A percentile compares a stretch with the other conserved stretches of the same genome.
These are phyloP conservation scores for Penicillium vulpinum DNA, from an alignment of 2,329 filamentous ascomycete species.

Conservation along the genomic window DNA sequence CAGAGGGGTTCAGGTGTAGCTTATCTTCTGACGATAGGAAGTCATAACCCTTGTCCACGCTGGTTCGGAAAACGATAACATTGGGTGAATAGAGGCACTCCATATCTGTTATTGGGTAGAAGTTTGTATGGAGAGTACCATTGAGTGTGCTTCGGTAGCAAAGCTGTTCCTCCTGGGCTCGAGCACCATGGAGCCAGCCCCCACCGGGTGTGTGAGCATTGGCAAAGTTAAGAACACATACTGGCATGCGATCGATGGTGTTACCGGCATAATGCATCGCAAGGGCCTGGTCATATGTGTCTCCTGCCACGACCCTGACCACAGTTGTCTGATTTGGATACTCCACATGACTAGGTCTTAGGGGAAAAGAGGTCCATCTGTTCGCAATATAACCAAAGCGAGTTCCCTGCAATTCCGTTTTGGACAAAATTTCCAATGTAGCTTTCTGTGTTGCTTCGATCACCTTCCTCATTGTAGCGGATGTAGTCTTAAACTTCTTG, in stretches of 20 bases:
- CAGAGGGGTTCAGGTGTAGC: slow-evolving; percentile 13
- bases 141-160: slow-evolving; percentile 60
- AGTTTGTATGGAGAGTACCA: slow-evolving; percentile 40
- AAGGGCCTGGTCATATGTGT: slow-evolving; percentile 60
- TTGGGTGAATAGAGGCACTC: slow-evolving; percentile 61
- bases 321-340: slow-evolving; percentile 40
- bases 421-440: background rate
- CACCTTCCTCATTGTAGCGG: background rate
- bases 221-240: slow-evolving; percentile 68
- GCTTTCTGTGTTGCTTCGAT: background rate
- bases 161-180: slow-evolving; percentile 69
- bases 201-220: slow-evolving; percentile 61
- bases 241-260: slow-evolving; percentile 30
- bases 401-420: background rate
- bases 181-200: slow-evolving; percentile 61
- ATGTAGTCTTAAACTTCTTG: background rate
- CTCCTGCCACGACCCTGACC: slow-evolving; percentile 57
- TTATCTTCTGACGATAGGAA: slow-evolving; percentile 37
- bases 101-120: slow-evolving; percentile 56
- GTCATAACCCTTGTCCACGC: slow-evolving; percentile 48
- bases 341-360: slow-evolving; percentile 44
- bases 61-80: slow-evolving; percentile 60
- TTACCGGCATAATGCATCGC: slow-evolving; percentile 29
- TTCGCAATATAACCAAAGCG: background rate
- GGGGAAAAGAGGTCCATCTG: slow-evolving; percentile 21